These are phyloP conservation scores for Oryza rufipogon DNA, from an alignment of 176 grass and related monocot genomes.

Conservation along the genomic window DNA sequence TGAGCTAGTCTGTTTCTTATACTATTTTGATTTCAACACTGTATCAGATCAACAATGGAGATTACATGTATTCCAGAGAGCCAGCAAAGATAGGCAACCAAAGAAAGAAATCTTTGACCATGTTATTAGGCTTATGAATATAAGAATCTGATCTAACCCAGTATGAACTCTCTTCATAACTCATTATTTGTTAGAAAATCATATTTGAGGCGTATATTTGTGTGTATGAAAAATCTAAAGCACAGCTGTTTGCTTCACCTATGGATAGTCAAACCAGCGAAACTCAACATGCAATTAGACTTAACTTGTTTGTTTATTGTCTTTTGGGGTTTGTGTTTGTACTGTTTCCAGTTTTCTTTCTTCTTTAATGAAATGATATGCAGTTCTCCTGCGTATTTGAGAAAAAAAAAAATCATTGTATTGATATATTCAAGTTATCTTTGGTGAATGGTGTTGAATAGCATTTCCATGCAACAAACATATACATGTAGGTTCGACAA, in stretches of 20 bases:
- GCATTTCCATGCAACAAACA: too few species aligned
- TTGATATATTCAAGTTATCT: neutral
- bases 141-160: neutral
- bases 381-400: too few species aligned
- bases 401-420: neutral
- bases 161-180: neutral
- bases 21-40: neutral
- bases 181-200: neutral
- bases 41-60: neutral
- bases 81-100: neutral
- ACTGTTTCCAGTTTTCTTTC: too few species aligned
- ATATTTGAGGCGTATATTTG: neutral
- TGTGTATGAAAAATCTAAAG: neutral
- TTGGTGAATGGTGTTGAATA: neutral
- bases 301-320: too few species aligned
- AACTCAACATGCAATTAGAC: neutral
- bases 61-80: neutral
- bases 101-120: neutral
- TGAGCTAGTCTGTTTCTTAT: neutral
- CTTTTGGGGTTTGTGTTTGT: too few species aligned
- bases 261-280: neutral
- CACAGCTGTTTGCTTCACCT: neutral
- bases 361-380: too few species aligned
- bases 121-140: neutral
- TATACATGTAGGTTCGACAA: constrained; percentile 5